Percentiles rank a stretch among this genome's conserved stretches.
These are phyloP conservation scores for Fraxinus anomala DNA, from an alignment of 257 asterid genomes.

Conservation along the genomic window DNA sequence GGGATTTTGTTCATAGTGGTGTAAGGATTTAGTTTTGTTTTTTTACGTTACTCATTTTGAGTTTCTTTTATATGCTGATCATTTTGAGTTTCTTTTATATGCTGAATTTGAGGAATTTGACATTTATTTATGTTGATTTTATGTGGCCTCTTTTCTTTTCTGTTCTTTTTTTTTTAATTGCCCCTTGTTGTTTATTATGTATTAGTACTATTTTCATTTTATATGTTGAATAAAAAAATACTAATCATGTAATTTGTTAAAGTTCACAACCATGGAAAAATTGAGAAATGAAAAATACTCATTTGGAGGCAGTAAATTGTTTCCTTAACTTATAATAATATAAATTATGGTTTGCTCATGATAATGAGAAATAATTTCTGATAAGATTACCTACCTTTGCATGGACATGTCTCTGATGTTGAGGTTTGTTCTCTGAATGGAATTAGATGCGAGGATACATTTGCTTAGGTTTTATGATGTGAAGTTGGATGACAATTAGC, in stretches of 20 bases:
- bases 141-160: neutral
- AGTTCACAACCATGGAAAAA: neutral
- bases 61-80: neutral
- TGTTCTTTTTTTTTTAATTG: neutral
- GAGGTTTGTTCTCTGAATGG: neutral
- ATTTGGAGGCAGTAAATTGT: neutral
- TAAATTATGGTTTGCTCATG: neutral
- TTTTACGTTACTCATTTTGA: neutral
- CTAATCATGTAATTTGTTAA: neutral
- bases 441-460: neutral
- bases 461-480: neutral
- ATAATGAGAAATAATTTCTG: neutral
- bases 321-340: neutral
- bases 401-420: neutral
- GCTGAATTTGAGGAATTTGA: neutral
- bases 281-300: neutral
- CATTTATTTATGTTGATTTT: conserved; percentile 4
- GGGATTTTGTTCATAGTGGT: neutral
- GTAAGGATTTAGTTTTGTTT: neutral
- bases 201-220: neutral
- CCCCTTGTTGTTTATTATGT: neutral
- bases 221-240: neutral
- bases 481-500: neutral
- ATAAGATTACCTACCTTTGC: neutral
- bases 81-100: neutral